These are phyloP conservation scores for Aspergillus awamori DNA, from an alignment of 2,329 filamentous ascomycete species.

Conservation along the genomic window DNA sequence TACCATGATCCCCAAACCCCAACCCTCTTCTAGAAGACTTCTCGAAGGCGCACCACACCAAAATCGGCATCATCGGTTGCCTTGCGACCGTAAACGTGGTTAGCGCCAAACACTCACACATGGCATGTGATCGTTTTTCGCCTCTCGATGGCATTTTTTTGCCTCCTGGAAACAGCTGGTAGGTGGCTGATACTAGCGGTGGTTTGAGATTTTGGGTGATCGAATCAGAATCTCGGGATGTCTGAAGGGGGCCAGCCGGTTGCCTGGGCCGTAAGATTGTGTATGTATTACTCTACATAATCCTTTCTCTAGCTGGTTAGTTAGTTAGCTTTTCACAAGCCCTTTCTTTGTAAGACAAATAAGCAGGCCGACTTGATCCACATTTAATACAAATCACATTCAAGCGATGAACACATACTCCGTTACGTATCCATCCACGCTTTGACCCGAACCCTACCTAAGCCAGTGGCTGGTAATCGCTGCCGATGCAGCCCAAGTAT, in stretches of 20 bases:
- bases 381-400: neutral
- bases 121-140: neutral
- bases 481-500: too few relatives aligned
- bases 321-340: neutral
- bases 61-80: neutral
- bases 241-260: neutral
- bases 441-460: neutral
- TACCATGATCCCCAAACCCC: neutral
- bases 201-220: neutral
- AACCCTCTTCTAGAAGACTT: slow-evolving; percentile 22
- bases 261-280: neutral
- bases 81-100: slow-evolving; percentile 9
- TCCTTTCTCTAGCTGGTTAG: too few relatives aligned
- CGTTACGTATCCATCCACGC: neutral
- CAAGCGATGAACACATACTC: neutral
- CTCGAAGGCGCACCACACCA: slow-evolving; percentile 15
- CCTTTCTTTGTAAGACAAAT: neutral
- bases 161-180: neutral
- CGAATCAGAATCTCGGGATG: neutral
- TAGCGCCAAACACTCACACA: neutral
- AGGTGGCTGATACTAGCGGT: neutral
- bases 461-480: neutral
- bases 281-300: neutral
- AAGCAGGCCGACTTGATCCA: neutral
- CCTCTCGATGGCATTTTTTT: neutral